Evolutionary conservation across 2,329 filamentous ascomycete genomes (phyloP), one percentile per base, ranked within the genome.

Genomic region (Alternaria sp.): DNA sequence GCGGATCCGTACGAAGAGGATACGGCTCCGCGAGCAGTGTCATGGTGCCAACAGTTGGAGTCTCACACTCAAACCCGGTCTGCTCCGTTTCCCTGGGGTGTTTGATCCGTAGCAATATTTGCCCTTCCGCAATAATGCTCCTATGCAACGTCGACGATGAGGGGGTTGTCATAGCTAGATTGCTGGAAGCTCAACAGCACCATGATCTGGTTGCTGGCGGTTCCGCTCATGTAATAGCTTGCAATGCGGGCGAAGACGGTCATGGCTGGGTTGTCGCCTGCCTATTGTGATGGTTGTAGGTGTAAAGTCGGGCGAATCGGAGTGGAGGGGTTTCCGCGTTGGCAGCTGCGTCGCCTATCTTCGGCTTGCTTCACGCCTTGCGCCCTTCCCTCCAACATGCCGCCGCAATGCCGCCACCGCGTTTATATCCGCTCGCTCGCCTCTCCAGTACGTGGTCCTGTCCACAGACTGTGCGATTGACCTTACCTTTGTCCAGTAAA

Each of bases 371-470:
- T 54, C 57, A 61, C 59, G 61, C 59, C 59, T 55, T 61, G 49
- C 43, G 39, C 59, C 46, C 46, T 38, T 36, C 41, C 30, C 41
- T 42, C 43, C 30, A 43, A 57, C 30, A 57, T 41, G 30, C 44
- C 34, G 46, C 43, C 44, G 52, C 58, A 53, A 78, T 78, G 75
- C 64, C 68, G 69, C 68, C 61, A 44, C 64, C 57, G 52, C 69
- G 54, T 22, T 63, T 73, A 57, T 46, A 56, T 43, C 43, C 58
- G 18, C 48, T 72, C 24, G 48, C 28, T 49, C 67, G 67, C 47
- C 61, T 70, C 36, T 63, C 56, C 65, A 74, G 75, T 78, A 75
- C 68, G 75, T 75, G 71, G 68, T 16, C 8, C 47, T 38, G 59
- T 61, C 67, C 66, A 69, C 64, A 47, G 62, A 43, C 64, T 65